phyloP scores from a whole-genome alignment of 75 land plant genomes.

The Cupressus sempervirens region DNA sequence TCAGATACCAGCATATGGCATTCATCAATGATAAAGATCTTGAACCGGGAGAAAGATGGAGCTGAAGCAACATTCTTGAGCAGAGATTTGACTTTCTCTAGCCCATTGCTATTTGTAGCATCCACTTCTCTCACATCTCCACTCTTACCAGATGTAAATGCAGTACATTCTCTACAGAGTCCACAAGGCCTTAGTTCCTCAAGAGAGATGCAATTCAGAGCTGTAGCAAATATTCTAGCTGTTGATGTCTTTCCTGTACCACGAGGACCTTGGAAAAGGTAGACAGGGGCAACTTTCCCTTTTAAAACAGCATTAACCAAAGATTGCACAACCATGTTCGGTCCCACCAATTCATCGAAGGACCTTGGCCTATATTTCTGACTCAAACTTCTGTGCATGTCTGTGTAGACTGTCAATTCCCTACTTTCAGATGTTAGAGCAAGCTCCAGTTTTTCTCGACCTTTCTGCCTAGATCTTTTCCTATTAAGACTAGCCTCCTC shows the following conservation, averaged over 20 bases:
- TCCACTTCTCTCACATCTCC: conserved; percentile 42
- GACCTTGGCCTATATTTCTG: conserved; percentile 50
- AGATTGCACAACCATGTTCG: conserved; percentile 34
- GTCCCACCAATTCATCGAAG: conserved; percentile 50
- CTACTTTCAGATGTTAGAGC: conserved; percentile 6
- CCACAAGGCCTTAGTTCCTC: conserved; percentile 31
- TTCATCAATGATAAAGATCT: conserved; percentile 50
- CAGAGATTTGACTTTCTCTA: conserved; percentile 26
- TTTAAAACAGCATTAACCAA: conserved; percentile 33
- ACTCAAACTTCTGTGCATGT: conserved; percentile 33
- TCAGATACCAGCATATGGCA: conserved; percentile 37
- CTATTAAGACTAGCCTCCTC: conserved; percentile 58
- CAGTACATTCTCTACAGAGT: conserved; percentile 34
- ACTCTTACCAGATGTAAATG: conserved; percentile 23
- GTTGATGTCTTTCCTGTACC: conserved; percentile 59
- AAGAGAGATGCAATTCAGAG: conserved; percentile 31
- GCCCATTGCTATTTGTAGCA: conserved; percentile 24
- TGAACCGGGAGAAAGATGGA: conserved; percentile 29
- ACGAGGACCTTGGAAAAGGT: conserved; percentile 51
- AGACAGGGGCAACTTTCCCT: conserved; percentile 46
- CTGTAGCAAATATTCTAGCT: conserved; percentile 51
- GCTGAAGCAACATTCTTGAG: conserved; percentile 11
- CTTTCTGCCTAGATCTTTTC: conserved; percentile 60
- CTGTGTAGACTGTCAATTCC: conserved; percentile 12
- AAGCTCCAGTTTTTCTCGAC: conserved; percentile 39